Percentiles rank a stretch among this genome's conserved stretches.
Evolutionary conservation across 495 filamentous ascomycete species (phyloP).

Genomic region (Podospora sp.): DNA sequence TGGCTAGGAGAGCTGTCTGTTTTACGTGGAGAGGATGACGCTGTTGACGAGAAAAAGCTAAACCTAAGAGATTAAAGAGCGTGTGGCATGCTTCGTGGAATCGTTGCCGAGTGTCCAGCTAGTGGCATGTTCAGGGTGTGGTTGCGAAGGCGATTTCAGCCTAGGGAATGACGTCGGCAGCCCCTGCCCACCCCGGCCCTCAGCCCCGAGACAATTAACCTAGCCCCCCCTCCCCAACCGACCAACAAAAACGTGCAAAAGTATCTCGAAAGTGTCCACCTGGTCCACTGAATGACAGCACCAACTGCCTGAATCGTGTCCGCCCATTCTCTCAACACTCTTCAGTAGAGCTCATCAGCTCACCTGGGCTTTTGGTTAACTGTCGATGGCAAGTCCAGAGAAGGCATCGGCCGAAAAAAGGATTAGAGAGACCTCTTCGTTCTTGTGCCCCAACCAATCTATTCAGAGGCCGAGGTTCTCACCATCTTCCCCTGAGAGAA

Average conservation of each 20-base stretch:
- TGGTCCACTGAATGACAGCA: slow-evolving; percentile 1
- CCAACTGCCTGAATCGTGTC: background rate
- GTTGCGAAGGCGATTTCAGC: slow-evolving; percentile 16
- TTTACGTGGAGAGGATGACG: background rate
- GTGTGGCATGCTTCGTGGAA: background rate
- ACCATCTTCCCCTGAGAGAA: too few species aligned
- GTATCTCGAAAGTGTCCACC: background rate
- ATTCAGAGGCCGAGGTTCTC: too few species aligned
- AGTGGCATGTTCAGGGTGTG: slow-evolving; percentile 10
- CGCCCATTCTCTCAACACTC: slow-evolving; percentile 1
- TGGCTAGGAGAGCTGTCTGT: slow-evolving; percentile 1
- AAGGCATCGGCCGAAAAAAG: too few species aligned
- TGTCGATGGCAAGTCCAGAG: too few species aligned
- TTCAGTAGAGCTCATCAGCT: background rate
- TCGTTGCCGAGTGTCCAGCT: background rate
- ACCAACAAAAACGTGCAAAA: background rate
- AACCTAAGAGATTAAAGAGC: background rate
- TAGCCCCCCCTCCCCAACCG: background rate
- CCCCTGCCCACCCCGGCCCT: background rate
- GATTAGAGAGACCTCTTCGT: too few species aligned
- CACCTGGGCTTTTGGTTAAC: background rate
- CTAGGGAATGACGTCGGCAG: slow-evolving; percentile 32
- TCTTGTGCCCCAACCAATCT: too few species aligned
- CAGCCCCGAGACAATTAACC: background rate
- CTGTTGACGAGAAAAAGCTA: background rate